Evolutionary conservation across 2,329 filamentous ascomycete species (phyloP).

Genomic region (Nigrospora osmanthi): DNA sequence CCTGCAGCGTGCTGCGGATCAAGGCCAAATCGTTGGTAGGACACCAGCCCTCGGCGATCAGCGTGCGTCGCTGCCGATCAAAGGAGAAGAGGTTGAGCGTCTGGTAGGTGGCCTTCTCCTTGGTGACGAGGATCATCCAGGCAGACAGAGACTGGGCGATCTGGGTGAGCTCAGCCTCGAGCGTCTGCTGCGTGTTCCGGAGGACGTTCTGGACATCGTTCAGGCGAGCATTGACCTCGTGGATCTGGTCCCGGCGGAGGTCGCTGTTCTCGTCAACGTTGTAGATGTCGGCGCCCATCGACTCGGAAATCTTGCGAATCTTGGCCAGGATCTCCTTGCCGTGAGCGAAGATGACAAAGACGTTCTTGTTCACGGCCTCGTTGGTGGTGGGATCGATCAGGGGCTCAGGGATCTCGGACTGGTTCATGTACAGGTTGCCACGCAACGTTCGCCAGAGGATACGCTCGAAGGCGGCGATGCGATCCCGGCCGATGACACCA

Average conservation of each 20-base stretch:
- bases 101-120: conserved; percentile 97
- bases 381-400: conserved; percentile 89
- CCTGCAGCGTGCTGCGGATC: conserved; percentile 89
- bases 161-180: conserved; percentile 87
- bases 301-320: conserved; percentile 98
- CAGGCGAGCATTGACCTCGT: conserved; percentile 91
- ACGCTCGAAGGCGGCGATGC: conserved; percentile 90
- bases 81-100: conserved; percentile 96
- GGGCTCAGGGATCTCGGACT: conserved; percentile 92
- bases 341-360: conserved; percentile 98
- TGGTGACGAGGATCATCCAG: conserved; percentile 97
- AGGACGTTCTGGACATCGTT: conserved; percentile 88
- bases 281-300: conserved; percentile 91
- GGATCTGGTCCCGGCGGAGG: conserved; percentile 87
- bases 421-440: conserved; percentile 99
- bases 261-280: conserved; percentile 97
- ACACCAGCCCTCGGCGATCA: conserved; percentile 97
- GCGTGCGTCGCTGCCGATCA: conserved; percentile 86
- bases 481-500: conserved; percentile 87
- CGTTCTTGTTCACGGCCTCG: conserved; percentile 90
- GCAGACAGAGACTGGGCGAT: conserved; percentile 88
- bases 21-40: conserved; percentile 83
- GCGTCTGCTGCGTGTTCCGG: conserved; percentile 87
- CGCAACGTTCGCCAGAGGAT: conserved; percentile 96
- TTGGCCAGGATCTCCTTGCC: conserved; percentile 98